Evolutionary conservation across 805 yeast species (phyloP).

Genomic region (Nakazawaea siamensis): DNA sequence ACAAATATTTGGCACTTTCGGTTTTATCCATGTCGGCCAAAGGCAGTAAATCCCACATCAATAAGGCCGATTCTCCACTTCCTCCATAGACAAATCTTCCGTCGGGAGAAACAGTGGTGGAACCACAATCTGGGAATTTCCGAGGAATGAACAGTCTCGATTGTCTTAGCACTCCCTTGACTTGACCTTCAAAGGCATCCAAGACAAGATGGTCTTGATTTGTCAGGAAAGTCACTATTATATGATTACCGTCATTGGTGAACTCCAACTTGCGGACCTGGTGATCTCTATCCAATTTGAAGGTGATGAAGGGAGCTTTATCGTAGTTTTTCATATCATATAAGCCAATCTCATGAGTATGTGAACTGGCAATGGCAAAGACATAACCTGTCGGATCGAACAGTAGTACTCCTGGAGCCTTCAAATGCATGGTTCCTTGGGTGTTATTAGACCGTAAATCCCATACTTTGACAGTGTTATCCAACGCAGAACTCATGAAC

Average conservation of each 20-base stretch:
- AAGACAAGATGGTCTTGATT: constrained; percentile 48
- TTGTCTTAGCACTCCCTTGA: constrained; percentile 38
- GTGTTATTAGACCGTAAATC: constrained; percentile 64
- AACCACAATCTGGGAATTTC: constrained; percentile 40
- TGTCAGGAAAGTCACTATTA: constrained; percentile 51
- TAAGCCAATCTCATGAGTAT: constrained; percentile 37
- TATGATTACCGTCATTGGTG: constrained; percentile 63
- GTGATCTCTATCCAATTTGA: constrained; percentile 23
- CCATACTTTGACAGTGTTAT: constrained; percentile 81
- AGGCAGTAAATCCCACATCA: constrained; percentile 39
- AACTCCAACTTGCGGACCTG: constrained; percentile 60
- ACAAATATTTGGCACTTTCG: constrained; percentile 3
- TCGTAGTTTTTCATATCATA: constrained; percentile 57
- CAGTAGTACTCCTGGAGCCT: constrained; percentile 51
- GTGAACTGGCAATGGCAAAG: constrained; percentile 56
- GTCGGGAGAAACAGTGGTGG: constrained; percentile 58
- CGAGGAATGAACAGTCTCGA: constrained; percentile 35
- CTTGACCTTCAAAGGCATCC: constrained; percentile 62
- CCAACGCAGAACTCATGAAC: constrained; percentile 62
- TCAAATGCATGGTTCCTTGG: constrained; percentile 51
- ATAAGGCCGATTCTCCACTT: constrained; percentile 42
- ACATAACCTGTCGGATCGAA: constrained; percentile 82
- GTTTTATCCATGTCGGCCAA: constrained; percentile 1
- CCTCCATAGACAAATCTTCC: constrained; percentile 57
- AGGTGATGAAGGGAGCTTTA: constrained; percentile 44